A percentile compares a stretch with the other conserved stretches of the same genome.
phyloP scores from a whole-genome alignment of 75 land plant genomes.

The Picea glauca region DNA sequence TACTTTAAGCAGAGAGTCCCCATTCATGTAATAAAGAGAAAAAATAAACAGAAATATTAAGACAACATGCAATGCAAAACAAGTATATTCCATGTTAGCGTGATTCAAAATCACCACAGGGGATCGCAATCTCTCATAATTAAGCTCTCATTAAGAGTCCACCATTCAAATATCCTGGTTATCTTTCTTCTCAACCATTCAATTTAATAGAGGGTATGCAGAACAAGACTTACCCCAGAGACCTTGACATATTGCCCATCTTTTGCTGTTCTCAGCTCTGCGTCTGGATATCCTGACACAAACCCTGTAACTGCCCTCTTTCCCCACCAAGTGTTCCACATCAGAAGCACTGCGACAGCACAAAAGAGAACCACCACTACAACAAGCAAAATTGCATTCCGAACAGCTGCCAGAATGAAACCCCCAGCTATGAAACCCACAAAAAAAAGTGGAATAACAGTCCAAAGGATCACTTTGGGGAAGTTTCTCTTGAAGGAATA shows the following conservation, averaged over 20 bases:
- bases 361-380: conserved; percentile 37
- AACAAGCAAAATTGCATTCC: conserved; percentile 38
- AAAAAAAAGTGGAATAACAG: conserved; percentile 39
- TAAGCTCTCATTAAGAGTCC: not conserved
- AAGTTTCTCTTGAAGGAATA: conserved; percentile 40
- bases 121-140: not conserved
- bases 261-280: conserved; percentile 38
- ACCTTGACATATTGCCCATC: conserved; percentile 57
- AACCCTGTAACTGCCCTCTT: conserved; percentile 31
- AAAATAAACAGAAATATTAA: not conserved
- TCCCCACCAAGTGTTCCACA: conserved; percentile 48
- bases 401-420: conserved; percentile 46
- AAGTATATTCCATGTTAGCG: not conserved
- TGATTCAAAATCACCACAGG: not conserved
- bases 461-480: conserved; percentile 36
- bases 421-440: conserved; percentile 53
- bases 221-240: conserved; percentile 38
- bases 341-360: conserved; percentile 22
- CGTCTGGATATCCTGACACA: conserved; percentile 27
- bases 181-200: not conserved
- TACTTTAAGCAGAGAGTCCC: not conserved
- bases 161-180: not conserved
- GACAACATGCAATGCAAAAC: not conserved
- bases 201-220: not conserved
- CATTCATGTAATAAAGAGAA: not conserved